Percentiles rank a stretch among this genome's conserved stretches.
These are phyloP conservation scores for Penicillium sp. DNA, from an alignment of 2,329 filamentous ascomycete genomes.

Conservation along the genomic window DNA sequence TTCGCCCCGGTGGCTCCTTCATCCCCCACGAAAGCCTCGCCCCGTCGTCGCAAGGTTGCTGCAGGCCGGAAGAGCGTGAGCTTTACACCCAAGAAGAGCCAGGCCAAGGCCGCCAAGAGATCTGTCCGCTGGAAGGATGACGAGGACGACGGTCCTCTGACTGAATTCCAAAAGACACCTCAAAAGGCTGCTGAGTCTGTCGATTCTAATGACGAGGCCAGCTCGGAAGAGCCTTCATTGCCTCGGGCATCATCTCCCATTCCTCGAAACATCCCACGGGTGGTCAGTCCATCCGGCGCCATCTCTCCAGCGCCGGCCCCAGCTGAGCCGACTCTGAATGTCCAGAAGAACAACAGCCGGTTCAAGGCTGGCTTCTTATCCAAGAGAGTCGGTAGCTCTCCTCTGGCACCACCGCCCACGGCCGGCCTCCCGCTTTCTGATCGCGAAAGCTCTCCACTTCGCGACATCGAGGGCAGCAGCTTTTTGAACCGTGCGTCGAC, in stretches of 20 bases:
- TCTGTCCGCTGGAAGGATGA: conserved; percentile 92
- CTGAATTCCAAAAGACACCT: conserved; percentile 89
- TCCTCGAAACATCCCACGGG: conserved; percentile 45
- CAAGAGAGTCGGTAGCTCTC: conserved; percentile 65
- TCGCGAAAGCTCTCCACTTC: conserved; percentile 55
- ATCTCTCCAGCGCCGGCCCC: conserved; percentile 58
- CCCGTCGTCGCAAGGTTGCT: conserved; percentile 69
- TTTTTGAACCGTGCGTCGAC: conserved; percentile 49
- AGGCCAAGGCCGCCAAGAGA: conserved; percentile 66
- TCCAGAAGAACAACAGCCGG: conserved; percentile 66
- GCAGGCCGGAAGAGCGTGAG: conserved; percentile 68
- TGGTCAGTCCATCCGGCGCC: conserved; percentile 42
- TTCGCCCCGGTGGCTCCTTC: conserved; percentile 38
- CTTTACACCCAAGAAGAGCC: conserved; percentile 72
- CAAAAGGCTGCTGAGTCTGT: conserved; percentile 52
- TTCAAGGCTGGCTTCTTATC: conserved; percentile 89
- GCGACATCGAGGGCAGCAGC: conserved; percentile 52
- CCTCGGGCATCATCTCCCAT: conserved; percentile 54
- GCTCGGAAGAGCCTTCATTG: conserved; percentile 51
- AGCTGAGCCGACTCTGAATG: conserved; percentile 59
- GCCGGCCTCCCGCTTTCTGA: conserved; percentile 62
- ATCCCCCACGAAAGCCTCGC: conserved; percentile 73
- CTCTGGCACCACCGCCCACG: conserved; percentile 57
- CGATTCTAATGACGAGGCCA: conserved; percentile 57
- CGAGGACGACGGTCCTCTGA: conserved; percentile 77